Conservation (phyloP, 2,329 filamentous ascomycete species). For the Seiridium unicorne region DNA sequence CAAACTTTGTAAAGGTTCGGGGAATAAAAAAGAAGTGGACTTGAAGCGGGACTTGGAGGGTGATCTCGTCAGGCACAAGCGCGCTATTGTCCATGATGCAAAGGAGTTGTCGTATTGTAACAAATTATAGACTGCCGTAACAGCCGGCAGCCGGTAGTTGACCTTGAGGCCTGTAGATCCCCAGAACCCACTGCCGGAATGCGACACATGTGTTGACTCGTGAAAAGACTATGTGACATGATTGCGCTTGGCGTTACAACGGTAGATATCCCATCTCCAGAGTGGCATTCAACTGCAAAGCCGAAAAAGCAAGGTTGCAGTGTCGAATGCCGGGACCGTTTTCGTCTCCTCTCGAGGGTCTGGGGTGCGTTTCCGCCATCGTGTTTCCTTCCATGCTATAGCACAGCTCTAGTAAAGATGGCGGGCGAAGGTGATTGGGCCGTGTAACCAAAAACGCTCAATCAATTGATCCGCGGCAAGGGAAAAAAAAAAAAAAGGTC, state of each 20-base stretch:
- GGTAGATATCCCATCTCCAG: too few relatives aligned
- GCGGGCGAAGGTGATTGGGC: not conserved
- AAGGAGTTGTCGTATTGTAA: not conserved
- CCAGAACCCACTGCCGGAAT: not conserved
- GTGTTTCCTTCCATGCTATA: not conserved
- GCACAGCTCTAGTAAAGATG: not conserved
- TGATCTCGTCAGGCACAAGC: constrained; percentile 5
- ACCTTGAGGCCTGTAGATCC: not conserved
- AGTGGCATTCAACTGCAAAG: not conserved
- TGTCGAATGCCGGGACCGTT: not conserved
- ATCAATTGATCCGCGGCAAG: not conserved
- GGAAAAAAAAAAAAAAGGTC: not conserved
- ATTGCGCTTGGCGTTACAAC: not conserved
- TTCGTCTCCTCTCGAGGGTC: not conserved
- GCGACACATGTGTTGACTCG: not conserved
- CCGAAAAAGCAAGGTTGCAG: not conserved
- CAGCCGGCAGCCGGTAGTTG: constrained; percentile 2
- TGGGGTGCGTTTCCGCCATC: not conserved
- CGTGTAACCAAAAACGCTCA: not conserved
- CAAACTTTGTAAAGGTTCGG: not conserved
- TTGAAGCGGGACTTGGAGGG: not conserved
- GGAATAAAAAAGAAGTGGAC: constrained; percentile 6
- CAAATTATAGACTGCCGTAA: not conserved
- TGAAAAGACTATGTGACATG: not conserved
- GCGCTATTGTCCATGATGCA: not conserved